These are phyloP conservation scores for Penicillium dipodomyicola DNA, from an alignment of 495 filamentous ascomycete species.

Conservation along the genomic window DNA sequence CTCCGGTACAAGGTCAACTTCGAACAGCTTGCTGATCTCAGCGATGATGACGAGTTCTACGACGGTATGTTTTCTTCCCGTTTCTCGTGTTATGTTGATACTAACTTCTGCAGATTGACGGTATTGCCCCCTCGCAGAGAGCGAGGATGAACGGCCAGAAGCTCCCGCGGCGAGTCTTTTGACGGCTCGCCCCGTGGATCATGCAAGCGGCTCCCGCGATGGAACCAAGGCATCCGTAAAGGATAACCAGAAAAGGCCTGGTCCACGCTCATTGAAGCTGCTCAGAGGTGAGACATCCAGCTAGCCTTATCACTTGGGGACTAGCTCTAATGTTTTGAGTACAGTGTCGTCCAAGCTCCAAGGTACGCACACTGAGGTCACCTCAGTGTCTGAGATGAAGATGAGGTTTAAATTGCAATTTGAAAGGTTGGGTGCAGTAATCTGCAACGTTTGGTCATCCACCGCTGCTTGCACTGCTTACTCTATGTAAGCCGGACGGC, in stretches of 20 bases:
- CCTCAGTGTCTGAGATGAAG: slow-evolving; percentile 31
- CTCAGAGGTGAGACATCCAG: slow-evolving; percentile 35
- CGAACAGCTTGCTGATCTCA: slow-evolving; percentile 91
- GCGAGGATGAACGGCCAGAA: slow-evolving; percentile 84
- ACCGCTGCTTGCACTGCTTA: slow-evolving; percentile 24
- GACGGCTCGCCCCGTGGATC: slow-evolving; percentile 55
- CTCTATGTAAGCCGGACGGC: slow-evolving; percentile 23
- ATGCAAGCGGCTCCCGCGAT: slow-evolving; percentile 38
- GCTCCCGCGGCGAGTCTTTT: slow-evolving; percentile 59
- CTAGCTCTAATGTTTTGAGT: not conserved
- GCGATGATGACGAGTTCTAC: slow-evolving; percentile 98
- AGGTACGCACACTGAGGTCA: slow-evolving; percentile 31
- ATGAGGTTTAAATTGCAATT: slow-evolving; percentile 35
- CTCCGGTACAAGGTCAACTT: slow-evolving; percentile 99
- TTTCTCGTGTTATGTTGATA: slow-evolving; percentile 1
- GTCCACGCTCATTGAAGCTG: slow-evolving; percentile 38
- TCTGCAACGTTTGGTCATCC: slow-evolving; percentile 27
- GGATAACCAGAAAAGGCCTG: slow-evolving; percentile 29
- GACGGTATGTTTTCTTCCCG: slow-evolving; percentile 60
- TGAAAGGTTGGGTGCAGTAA: slow-evolving; percentile 35
- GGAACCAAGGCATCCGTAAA: slow-evolving; percentile 37
- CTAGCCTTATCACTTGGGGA: not conserved
- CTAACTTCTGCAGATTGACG: slow-evolving; percentile 72
- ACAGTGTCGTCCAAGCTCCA: slow-evolving; percentile 50
- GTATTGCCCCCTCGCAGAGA: slow-evolving; percentile 79